These are phyloP conservation scores for Colletotrichum tofieldiae DNA, from an alignment of 2,329 filamentous ascomycete species.

Conservation along the genomic window DNA sequence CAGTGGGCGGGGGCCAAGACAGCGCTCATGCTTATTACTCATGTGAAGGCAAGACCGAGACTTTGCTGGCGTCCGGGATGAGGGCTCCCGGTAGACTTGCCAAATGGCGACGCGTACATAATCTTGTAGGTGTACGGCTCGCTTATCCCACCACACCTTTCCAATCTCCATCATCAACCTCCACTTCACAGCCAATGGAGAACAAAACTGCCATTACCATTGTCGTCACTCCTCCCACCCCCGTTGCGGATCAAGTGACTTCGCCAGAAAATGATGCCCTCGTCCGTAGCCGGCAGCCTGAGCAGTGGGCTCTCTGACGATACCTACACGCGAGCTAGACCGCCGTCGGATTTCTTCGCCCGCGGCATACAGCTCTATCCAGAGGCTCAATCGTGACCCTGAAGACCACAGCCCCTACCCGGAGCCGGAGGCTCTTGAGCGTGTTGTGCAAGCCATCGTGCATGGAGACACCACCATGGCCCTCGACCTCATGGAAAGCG, in stretches of 20 bases:
- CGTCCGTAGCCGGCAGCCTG: not conserved
- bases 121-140: too few relatives aligned
- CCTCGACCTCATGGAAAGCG: constrained; percentile 6
- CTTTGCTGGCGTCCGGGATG: not conserved
- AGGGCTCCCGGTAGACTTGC: too few relatives aligned
- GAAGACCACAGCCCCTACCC: not conserved
- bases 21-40: not conserved
- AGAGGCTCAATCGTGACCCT: not conserved
- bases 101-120: too few relatives aligned
- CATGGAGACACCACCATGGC: not conserved
- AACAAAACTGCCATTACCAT: not conserved
- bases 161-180: not conserved
- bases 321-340: not conserved
- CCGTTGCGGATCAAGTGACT: constrained; percentile 2
- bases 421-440: not conserved
- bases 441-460: constrained; percentile 6
- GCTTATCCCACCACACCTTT: not conserved
- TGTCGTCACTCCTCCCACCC: not conserved
- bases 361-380: not conserved
- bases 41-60: not conserved
- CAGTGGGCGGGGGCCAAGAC: not conserved
- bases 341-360: constrained; percentile 3
- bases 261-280: not conserved
- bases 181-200: not conserved
- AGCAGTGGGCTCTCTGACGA: constrained; percentile 3